Percentiles rank a stretch among this genome's conserved stretches.
Evolutionary conservation across 805 yeast species (phyloP).

Genomic region (Kluyveromyces nonfermentans): DNA sequence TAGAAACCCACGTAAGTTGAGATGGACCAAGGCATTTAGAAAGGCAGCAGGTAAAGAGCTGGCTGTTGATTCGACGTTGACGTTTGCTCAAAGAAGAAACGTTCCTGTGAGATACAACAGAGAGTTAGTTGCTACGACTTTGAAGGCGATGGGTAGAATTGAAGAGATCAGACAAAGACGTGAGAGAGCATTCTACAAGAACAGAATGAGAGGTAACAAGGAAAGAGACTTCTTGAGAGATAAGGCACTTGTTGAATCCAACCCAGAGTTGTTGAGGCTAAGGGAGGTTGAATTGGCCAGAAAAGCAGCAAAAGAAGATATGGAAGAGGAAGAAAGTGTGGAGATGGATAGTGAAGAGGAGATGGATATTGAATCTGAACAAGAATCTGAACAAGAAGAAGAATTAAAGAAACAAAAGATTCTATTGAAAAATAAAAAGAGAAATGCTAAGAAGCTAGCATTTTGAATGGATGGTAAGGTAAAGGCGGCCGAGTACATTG

Average conservation of each 20-base stretch:
- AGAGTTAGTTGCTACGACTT: conserved; percentile 87
- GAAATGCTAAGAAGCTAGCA: conserved; percentile 34
- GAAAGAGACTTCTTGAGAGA: conserved; percentile 79
- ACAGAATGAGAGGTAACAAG: conserved; percentile 97
- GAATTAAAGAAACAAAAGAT: conserved; percentile 47
- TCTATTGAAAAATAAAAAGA: conserved; percentile 44
- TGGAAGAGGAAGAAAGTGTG: conserved; percentile 41
- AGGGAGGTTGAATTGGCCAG: conserved; percentile 87
- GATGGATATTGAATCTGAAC: conserved; percentile 38
- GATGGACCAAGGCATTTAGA: conserved; percentile 98
- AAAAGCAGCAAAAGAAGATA: conserved; percentile 61
- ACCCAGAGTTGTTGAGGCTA: conserved; percentile 84
- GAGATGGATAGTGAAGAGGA: conserved; percentile 37
- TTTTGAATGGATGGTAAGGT: conserved; percentile 12
- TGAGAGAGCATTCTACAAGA: conserved; percentile 97
- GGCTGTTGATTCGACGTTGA: conserved; percentile 92
- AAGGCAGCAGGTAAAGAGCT: conserved; percentile 98
- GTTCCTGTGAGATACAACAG: conserved; percentile 97
- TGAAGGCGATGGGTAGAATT: conserved; percentile 90
- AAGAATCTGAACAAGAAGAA: conserved; percentile 42
- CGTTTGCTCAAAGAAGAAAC: conserved; percentile 95
- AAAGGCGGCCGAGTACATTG: not conserved
- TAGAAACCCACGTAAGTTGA: conserved; percentile 95
- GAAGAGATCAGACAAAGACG: conserved; percentile 94
- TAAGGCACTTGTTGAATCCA: conserved; percentile 74